phyloP scores from a whole-genome alignment of 345 rosid genomes.

The Reutealis trisperma region DNA sequence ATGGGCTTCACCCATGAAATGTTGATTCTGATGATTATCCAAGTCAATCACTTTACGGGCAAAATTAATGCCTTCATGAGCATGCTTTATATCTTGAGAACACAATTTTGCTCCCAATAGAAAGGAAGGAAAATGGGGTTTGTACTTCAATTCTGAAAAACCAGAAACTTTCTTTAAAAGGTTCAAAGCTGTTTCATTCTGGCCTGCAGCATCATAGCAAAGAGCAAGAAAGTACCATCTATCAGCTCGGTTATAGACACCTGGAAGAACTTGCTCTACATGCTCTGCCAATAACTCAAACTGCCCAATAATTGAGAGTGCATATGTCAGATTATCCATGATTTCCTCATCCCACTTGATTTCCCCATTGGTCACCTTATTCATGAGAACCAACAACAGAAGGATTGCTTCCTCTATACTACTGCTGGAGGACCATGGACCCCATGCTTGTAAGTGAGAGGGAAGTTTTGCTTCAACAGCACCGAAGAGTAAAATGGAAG shows the following conservation, averaged over 20 bases:
- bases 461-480: slow-evolving; percentile 66
- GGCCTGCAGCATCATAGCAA: slow-evolving; percentile 78
- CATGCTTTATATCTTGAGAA: slow-evolving; percentile 62
- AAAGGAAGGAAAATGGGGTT: slow-evolving; percentile 53
- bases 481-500: slow-evolving; percentile 71
- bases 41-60: slow-evolving; percentile 50
- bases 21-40: slow-evolving; percentile 39
- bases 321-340: slow-evolving; percentile 77
- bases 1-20: slow-evolving; percentile 60
- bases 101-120: slow-evolving; percentile 82
- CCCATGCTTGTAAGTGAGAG: slow-evolving; percentile 37
- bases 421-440: slow-evolving; percentile 44
- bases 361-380: slow-evolving; percentile 62
- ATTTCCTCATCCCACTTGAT: slow-evolving; percentile 84
- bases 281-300: slow-evolving; percentile 67
- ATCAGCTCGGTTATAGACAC: slow-evolving; percentile 63
- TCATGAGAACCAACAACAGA: slow-evolving; percentile 67
- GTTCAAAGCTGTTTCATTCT: slow-evolving; percentile 70
- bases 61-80: slow-evolving; percentile 63
- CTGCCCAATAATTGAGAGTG: slow-evolving; percentile 70
- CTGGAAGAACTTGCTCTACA: slow-evolving; percentile 75
- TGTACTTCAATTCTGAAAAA: slow-evolving; percentile 66
- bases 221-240: slow-evolving; percentile 94
- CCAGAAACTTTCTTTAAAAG: slow-evolving; percentile 63
- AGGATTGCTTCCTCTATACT: slow-evolving; percentile 84